Evolutionary conservation across 257 asterid genomes (phyloP).

Genomic region (Jacaranda copaia): DNA sequence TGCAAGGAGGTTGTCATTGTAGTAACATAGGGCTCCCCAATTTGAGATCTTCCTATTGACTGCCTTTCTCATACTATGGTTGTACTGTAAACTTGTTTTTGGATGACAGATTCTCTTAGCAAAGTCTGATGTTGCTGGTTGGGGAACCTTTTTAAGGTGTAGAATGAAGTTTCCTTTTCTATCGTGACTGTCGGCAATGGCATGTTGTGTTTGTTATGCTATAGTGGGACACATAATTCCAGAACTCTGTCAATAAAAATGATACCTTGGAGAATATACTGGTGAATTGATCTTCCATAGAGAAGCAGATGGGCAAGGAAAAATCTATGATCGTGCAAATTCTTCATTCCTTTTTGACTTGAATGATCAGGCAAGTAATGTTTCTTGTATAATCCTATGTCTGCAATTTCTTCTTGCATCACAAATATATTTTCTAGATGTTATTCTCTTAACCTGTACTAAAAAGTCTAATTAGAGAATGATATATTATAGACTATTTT

Average conservation of each 20-base stretch:
- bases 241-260: conserved; percentile 88
- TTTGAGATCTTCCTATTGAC: conserved; percentile 19
- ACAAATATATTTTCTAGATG: too few relatives aligned
- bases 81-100: background rate
- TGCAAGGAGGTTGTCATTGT: conserved; percentile 69
- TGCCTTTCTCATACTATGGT: background rate
- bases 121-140: conserved; percentile 75
- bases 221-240: conserved; percentile 33
- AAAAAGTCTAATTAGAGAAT: too few relatives aligned
- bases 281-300: conserved; percentile 87
- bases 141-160: conserved; percentile 80
- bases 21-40: conserved; percentile 68
- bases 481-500: too few relatives aligned
- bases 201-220: background rate
- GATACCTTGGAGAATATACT: conserved; percentile 98
- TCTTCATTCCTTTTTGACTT: conserved; percentile 81
- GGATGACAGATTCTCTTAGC: conserved; percentile 58
- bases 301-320: conserved; percentile 89
- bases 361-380: conserved; percentile 82
- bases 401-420: background rate
- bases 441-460: too few relatives aligned
- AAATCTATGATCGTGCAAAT: conserved; percentile 77
- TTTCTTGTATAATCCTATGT: background rate
- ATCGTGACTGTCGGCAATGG: background rate
- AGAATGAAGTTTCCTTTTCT: conserved; percentile 1